phyloP scores from a whole-genome alignment of 2,329 filamentous ascomycete genomes.

The Stemphylium beticola region DNA sequence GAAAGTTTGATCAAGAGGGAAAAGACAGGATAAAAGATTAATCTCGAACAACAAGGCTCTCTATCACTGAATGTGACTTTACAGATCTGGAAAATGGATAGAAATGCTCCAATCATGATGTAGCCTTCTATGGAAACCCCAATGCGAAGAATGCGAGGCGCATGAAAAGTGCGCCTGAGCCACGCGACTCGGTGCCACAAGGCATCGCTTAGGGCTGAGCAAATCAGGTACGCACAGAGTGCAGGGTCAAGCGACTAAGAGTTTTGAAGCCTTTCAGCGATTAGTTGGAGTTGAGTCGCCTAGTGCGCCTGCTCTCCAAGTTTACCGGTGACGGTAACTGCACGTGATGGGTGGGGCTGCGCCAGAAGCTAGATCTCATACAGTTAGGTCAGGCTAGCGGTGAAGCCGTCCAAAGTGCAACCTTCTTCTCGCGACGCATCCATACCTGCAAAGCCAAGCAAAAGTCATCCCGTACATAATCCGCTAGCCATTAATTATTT shows the following conservation, averaged over 20 bases:
- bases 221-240: neutral
- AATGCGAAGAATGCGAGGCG: constrained; percentile 40
- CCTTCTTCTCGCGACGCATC: constrained; percentile 28
- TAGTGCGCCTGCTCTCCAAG: neutral
- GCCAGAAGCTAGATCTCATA: constrained; percentile 1
- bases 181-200: neutral
- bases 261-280: neutral
- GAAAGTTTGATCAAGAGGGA: neutral
- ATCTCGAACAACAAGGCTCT: neutral
- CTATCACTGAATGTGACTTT: neutral
- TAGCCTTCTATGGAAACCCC: neutral
- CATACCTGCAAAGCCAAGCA: constrained; percentile 28
- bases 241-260: constrained; percentile 8
- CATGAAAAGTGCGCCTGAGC: constrained; percentile 10
- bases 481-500: constrained; percentile 3
- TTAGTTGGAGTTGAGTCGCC: neutral
- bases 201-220: constrained; percentile 23
- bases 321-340: neutral
- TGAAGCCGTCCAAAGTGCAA: constrained; percentile 26
- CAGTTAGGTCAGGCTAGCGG: constrained; percentile 3
- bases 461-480: constrained; percentile 20
- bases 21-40: neutral
- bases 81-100: neutral
- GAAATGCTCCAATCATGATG: neutral
- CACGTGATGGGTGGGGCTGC: neutral